Evolutionary conservation across 208 protist genomes (phyloP), one percentile per base, ranked within the genome.

Genomic region (Trichomonas gallinae): DNA sequence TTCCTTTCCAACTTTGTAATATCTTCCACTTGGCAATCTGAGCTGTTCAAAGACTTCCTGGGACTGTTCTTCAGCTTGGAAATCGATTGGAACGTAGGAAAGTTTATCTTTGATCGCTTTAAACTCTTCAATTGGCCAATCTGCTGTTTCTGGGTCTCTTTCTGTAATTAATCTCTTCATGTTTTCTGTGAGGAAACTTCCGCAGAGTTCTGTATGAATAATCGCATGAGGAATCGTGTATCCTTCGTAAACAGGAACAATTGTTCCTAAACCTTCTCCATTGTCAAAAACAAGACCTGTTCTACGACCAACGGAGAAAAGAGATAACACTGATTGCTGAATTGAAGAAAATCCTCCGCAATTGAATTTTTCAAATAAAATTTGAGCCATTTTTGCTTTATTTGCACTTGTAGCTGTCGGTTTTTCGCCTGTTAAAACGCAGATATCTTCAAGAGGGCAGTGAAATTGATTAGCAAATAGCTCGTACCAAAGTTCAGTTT

Each of bases 401-500:
- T 99, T 98, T 72, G 96, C 97, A 97, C 98, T 98, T 81, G 98
- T 98, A 97, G 98, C 98, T 82, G 98, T 97, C 17, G 98, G 98
- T 15, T 98, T 98, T 96, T 99, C 98, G 42, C 98, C 98, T 11
- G 98, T 96, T 17, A 99, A 97, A 63, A 99, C 98, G 81, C 98
- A 99, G 98, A 99, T 99, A 96, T 99, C 98, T 97, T 99, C 98
- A 13, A 99, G 98, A 83, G 98, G 98, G 31, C 99, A 98, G 85
- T 99, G 98, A 44, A 99, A 98, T 97, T 99, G 98, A 97, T 99
- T 99, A 98, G 99, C 99, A 97, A 99, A 99, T 96, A 99, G 99
- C 97, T 99, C 98, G 97, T 99, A 98, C 99, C 98, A 99, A 96
- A 98, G 96, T 97, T 99, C 98, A 97, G 99, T 98, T 98, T 99